Base-by-base conservation (phyloP, 345 rosid species). In the Aurinia saxatilis region DNA sequence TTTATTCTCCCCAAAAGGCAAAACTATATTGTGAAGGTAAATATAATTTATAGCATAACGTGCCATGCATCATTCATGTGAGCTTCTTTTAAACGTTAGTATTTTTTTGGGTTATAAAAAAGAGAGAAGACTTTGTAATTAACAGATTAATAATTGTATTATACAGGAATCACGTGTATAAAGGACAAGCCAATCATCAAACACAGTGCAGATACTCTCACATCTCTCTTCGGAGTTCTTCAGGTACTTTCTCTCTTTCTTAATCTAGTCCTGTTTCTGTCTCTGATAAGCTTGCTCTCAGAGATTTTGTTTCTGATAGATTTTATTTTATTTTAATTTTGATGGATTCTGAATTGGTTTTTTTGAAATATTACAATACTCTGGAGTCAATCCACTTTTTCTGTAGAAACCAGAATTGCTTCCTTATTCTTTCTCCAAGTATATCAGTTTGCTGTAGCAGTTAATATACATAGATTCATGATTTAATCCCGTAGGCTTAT, bases 201-300 rank as follows among this genome's bases (percentile, higher is more conserved):
- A 30, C 38, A 14, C 21, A 30, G 21, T 14, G 38, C 55, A 50
- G 19, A 5, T 29, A 30, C 38, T 13, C 38, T 50, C 55, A 50
- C 37, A 15, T 10, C 10, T 50, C 36, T 49, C 54, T 49, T 30
- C 5, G 55, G 55, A 30, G 29, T 30, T 31, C 17, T 37, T 55
- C 60, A 55, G 60, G 60, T 55, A 18, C 33, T 7, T 19, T 19
- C 10, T 55, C 60, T 55, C 46, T 36, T 23, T 37, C 60, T 55
- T 18, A 50, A 15, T 52, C 42, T 34, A 8, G 12, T 21, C 30
- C 59, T 54, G 31, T 34, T 16, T 30, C 55, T 30, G 19, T 13
- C 12, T 53, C 58, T 52, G 14, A 8, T 17, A 10, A 52, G 54
- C 25, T 52, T 52, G 14, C 29, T 53, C 35, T 12, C 44, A 34